Percentiles rank a stretch among this genome's conserved stretches.
These are phyloP conservation scores for Abrus pulchellus DNA, from an alignment of 306 rosid species.

Conservation along the genomic window DNA sequence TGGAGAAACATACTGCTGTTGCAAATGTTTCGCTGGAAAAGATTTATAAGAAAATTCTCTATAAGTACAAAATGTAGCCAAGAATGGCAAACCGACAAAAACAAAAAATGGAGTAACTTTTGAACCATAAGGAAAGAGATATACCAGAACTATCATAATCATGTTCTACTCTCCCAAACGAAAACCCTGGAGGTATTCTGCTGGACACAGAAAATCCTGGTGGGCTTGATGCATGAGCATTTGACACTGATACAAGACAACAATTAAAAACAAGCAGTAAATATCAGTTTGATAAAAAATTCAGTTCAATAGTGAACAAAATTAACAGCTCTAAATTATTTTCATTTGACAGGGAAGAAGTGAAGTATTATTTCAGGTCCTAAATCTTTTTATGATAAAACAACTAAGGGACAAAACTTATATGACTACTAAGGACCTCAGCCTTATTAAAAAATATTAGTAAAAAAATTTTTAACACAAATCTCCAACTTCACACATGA, in stretches of 20 bases:
- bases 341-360: conserved; percentile 16
- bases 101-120: not conserved
- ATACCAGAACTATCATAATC: conserved; percentile 52
- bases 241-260: conserved; percentile 47
- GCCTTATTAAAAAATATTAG: conserved; percentile 1
- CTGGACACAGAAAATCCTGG: conserved; percentile 59
- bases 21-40: conserved; percentile 52
- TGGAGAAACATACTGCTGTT: conserved; percentile 48
- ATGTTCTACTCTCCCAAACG: conserved; percentile 49
- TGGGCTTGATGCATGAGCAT: conserved; percentile 54
- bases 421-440: conserved; percentile 13
- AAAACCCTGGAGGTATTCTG: conserved; percentile 65
- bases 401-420: conserved; percentile 1
- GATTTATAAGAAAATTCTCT: conserved; percentile 13
- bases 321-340: not conserved
- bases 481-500: not conserved
- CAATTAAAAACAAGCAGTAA: conserved; percentile 31
- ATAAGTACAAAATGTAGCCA: conserved; percentile 16
- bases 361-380: conserved; percentile 5
- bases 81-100: conserved; percentile 7
- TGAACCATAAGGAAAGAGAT: conserved; percentile 30
- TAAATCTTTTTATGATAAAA: not conserved
- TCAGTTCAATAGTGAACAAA: not conserved
- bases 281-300: conserved; percentile 39
- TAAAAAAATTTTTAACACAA: not conserved